Base-by-base conservation (phyloP, 129 eudicot species). In the Sambucus nigra region DNA sequence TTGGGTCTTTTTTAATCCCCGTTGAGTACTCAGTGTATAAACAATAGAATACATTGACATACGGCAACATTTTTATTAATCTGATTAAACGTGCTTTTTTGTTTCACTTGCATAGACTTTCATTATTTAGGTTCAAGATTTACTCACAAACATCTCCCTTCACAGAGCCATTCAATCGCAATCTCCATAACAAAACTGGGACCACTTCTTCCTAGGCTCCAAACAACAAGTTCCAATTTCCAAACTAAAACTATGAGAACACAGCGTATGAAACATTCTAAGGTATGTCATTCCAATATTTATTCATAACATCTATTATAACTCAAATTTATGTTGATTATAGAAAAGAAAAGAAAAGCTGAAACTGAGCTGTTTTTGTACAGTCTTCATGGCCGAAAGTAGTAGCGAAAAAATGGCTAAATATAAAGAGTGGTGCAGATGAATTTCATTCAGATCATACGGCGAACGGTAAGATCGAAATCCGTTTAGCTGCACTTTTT, bases 341-440 rank as follows among this genome's bases (percentile, higher is more conserved):
- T 40, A 1, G 14, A 3, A 15, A 19, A 57, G 14, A 25, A 53
- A n/a, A n/a, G n/a, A n/a, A 12, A 27, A 48, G 25, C 29, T 44
- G 21, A 44, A 53, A 51, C 25, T 45, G 33, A 28, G 16, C 25
- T 39, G 28, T 35, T 28, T 38, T 47, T 42, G 53, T 55, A 58
- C 75, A 78, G 88, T 74, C 72, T 21, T 71, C 88, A 26, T 87
- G 96, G 96, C 76, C 96, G 1, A 82, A 79, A 55, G 72, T 65
- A 68, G 88, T 79, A 15, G 77, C 63, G 55, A 79, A 61, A 51
- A 87, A 74, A 74, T 82, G 88, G 96, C 61, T 82, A 63, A 87
- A 76, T 54, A 39, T 87, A 35, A 80, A 74, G 53, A 63, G 56
- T 22, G 75, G 73, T 12, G 61, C 54, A 7, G 72, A 82, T 24